phyloP scores from a whole-genome alignment of 768 basidiomycete species.

The Boletus rufocinnamomeus region DNA sequence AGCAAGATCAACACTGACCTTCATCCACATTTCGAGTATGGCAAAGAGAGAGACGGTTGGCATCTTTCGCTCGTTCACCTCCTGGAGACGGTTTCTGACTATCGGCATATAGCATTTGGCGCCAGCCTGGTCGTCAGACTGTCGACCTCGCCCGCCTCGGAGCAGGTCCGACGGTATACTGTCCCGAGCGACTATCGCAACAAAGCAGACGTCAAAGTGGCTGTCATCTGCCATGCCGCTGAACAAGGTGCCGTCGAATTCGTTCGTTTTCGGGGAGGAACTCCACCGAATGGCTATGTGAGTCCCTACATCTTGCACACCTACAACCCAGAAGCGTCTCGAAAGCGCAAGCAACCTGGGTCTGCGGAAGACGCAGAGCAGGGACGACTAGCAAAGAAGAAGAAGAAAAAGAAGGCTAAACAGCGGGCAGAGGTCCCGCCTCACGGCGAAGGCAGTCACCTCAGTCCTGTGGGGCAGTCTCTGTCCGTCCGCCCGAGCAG shows the following conservation, averaged over 20 bases:
- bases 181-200: slow-evolving; percentile 53
- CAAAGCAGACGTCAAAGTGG: slow-evolving; percentile 63
- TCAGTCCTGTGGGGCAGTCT: slow-evolving; percentile 1
- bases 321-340: slow-evolving; percentile 29
- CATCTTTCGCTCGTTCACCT: not conserved
- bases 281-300: slow-evolving; percentile 43
- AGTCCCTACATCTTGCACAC: slow-evolving; percentile 35
- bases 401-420: slow-evolving; percentile 31
- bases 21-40: slow-evolving; percentile 43
- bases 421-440: slow-evolving; percentile 23
- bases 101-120: slow-evolving; percentile 49
- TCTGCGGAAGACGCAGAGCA: slow-evolving; percentile 20
- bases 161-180: slow-evolving; percentile 45
- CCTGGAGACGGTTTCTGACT: not conserved
- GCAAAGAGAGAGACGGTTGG: slow-evolving; percentile 54
- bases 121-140: slow-evolving; percentile 50
- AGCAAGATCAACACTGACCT: slow-evolving; percentile 41
- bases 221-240: slow-evolving; percentile 53
- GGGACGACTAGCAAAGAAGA: slow-evolving; percentile 27
- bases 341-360: slow-evolving; percentile 41
- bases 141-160: slow-evolving; percentile 32
- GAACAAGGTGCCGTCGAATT: slow-evolving; percentile 60
- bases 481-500: slow-evolving; percentile 5
- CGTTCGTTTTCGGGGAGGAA: slow-evolving; percentile 52
- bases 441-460: slow-evolving; percentile 9